phyloP scores from a whole-genome alignment of 2,329 filamentous ascomycete species.

The Ceratocystis cacaofunesta region DNA sequence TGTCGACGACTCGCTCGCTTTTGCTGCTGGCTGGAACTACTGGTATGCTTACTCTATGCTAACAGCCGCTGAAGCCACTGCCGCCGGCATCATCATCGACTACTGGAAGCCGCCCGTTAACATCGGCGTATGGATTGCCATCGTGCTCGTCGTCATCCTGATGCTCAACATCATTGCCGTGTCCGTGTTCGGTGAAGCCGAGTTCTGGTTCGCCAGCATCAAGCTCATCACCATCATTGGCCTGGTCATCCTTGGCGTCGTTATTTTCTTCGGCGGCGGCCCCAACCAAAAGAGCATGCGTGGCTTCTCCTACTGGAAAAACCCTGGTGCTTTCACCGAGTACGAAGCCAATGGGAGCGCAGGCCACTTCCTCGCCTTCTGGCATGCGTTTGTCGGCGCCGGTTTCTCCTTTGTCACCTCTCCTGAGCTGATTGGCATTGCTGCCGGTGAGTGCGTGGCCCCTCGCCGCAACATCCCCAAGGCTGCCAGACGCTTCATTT shows the following conservation, averaged over 20 bases:
- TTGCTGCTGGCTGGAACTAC: conserved; percentile 46
- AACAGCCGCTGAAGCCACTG: conserved; percentile 42
- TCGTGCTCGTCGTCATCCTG: conserved; percentile 40
- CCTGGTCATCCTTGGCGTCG: conserved; percentile 39
- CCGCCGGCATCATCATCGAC: conserved; percentile 42
- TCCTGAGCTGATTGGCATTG: conserved; percentile 48
- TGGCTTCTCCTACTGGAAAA: conserved; percentile 28
- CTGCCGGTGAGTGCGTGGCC: conserved; percentile 49
- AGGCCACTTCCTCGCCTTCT: conserved; percentile 44
- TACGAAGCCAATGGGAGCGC: conserved; percentile 33
- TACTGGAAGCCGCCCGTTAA: conserved; percentile 43
- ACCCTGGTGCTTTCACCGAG: conserved; percentile 31
- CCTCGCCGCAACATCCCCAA: conserved; percentile 53
- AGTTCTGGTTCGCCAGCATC: conserved; percentile 46
- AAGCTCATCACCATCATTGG: conserved; percentile 46
- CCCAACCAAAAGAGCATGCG: conserved; percentile 36
- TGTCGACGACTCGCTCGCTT: conserved; percentile 40
- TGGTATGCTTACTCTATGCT: conserved; percentile 47
- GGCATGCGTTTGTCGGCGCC: conserved; percentile 41
- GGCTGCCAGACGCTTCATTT: conserved; percentile 46
- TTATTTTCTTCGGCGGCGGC: conserved; percentile 42
- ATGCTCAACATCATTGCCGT: conserved; percentile 43
- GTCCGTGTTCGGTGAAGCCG: conserved; percentile 43
- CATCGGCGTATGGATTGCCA: conserved; percentile 43
- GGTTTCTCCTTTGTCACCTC: conserved; percentile 48